Base-by-base conservation (phyloP, 305 asterid genomes). In the Fraxinus ornus region DNA sequence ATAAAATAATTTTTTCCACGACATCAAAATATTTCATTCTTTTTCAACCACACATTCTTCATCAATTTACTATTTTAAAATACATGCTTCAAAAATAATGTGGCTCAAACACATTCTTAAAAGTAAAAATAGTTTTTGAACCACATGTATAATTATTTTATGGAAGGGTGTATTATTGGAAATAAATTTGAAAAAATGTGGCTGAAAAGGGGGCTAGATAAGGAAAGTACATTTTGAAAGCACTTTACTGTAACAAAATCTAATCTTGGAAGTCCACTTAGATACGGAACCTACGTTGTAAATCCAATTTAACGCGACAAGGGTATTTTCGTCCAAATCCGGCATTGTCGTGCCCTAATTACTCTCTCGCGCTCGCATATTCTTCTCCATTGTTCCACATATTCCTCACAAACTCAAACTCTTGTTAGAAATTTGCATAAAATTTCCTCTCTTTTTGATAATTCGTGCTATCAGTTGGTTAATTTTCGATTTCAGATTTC, bases 271-370 rank as follows among this genome's bases (percentile, higher is more conserved):
- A 52, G 64, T 12, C 64, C 72, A 22, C 72, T 62, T 24, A 7
- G 72, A 66, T 24, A 66, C 73, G 73, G 36, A 24, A 24, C 10
- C 72, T 7, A 7, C 21, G 26, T 22, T 22, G 33, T 62, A 22
- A 62, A 2, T 24, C 5, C 15, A 10, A 10, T 64, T 66, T 26
- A 66, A 66, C 17, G 73, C 7, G 36, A 7, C 28, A 66, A 3
- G 73, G 73, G 73, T 66, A 24, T 66, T 66, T 66, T 24, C 73
- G 73, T 66, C 73, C 35, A 24, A 66, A 66, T 3, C 2, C n/a
- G 30, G 66, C 72, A 66, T 66, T 24, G n/a, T 66, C 73, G 73
- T 66, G 73, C 73, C 73, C 73, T 66, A 66, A 66, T 66, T 26
- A 26, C 36, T 7, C 30, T 8, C 73, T 24, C 73, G 7, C 17